Percentiles rank a stretch among this genome's conserved stretches.
Evolutionary conservation across 352 stramenopile species (phyloP).

Genomic region (Globisporangium rhizosaccharum): DNA sequence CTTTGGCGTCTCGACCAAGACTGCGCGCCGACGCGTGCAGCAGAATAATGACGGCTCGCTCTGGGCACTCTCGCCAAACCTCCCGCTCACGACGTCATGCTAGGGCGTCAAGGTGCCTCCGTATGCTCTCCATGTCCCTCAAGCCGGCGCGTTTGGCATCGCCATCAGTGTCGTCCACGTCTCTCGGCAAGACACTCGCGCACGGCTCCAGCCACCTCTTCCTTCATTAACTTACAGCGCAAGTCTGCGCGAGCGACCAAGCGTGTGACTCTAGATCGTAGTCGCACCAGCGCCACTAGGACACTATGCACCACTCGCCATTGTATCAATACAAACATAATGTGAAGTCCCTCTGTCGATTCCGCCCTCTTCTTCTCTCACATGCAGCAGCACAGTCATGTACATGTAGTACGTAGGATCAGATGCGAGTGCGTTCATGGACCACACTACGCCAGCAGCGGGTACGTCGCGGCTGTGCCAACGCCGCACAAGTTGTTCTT

Average conservation of each 20-base stretch:
- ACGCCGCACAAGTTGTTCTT: conserved; percentile 95
- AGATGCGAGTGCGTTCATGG: neutral
- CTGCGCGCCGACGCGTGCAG: conserved; percentile 22
- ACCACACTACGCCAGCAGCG: conserved; percentile 40
- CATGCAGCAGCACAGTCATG: neutral
- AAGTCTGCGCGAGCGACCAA: too few relatives aligned
- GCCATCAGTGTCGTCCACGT: neutral
- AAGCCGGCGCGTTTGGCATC: too few relatives aligned
- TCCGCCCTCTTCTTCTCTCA: too few relatives aligned
- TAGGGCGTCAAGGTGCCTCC: conserved; percentile 3
- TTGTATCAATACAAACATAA: neutral
- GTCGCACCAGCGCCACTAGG: neutral
- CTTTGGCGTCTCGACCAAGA: conserved; percentile 4
- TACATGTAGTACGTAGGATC: too few relatives aligned
- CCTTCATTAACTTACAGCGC: too few relatives aligned
- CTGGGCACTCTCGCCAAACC: conserved; percentile 49
- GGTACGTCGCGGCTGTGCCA: conserved; percentile 84
- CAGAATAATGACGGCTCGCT: conserved; percentile 48
- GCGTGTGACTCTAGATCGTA: neutral
- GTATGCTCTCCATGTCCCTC: neutral
- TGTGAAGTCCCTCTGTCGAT: neutral
- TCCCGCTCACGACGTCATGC: conserved; percentile 34
- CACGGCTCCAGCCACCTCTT: too few relatives aligned
- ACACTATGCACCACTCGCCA: neutral
- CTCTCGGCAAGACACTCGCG: too few relatives aligned